Evolutionary conservation across 2,329 filamentous ascomycete genomes (phyloP), one percentile per base, ranked within the genome.

Genomic region (Incumbomyces lentus): DNA sequence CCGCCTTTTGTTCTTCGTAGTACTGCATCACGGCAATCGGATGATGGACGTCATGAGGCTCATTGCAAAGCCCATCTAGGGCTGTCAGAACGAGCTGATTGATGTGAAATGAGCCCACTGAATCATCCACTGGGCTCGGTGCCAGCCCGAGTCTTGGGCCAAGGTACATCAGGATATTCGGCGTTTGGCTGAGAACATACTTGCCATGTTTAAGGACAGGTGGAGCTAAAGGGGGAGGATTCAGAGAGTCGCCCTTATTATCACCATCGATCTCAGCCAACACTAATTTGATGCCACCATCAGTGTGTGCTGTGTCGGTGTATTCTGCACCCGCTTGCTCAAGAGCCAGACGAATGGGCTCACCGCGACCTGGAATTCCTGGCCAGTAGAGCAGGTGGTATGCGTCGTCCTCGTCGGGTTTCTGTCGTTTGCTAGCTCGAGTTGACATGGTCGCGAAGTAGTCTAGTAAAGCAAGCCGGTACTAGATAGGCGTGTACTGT

Each of bases 21-120:
- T 81, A 83, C 3, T 74, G 60, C 1, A 62, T 59, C 0, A 67
- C 59, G 1, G 76, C 71, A 43, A 86, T 67, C 1, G 85, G 85
- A 58, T 90, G 85, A 60, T 90, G 85, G 19, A 77, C 79, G 56
- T 89, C 82, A 60, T 89, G 85, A 1, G 78, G 62, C 65, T 89
- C 85, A 54, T 82, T 79, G 57, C 76, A 76, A 39, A 89, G 63
- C 1, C 75, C 75, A 56, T 90, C 85, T 14, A 89, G 64, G 1
- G 82, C 80, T 2, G 84, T 88, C 49, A 88, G 64, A 0, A 74
- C 70, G 22, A 88, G 71, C 40, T 70, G 71, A 48, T 85, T 79
- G 51, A 86, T 68, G 46, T 74, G 71, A 52, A 75, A 81, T 38
- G 75, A 62, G 3, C 68, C 76, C 2, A 59, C 60, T 2, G 61